phyloP scores from a whole-genome alignment of 768 basidiomycete species.

The Vishniacozyma victoriae region DNA sequence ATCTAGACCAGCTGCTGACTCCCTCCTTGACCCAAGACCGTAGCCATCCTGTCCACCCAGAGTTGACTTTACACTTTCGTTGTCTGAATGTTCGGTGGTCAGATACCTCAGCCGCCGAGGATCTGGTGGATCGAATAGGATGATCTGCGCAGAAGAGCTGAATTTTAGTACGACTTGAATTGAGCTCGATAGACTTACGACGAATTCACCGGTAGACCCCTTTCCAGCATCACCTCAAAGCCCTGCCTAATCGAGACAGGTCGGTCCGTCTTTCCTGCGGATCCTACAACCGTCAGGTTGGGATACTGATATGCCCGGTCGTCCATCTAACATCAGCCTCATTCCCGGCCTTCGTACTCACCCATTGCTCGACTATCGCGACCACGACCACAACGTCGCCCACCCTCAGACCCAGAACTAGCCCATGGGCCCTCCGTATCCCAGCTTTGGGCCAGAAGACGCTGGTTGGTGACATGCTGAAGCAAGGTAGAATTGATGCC shows the following conservation, averaged over 20 bases:
- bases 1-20: not conserved
- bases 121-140: conserved; percentile 58
- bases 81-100: not conserved
- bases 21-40: conserved; percentile 2
- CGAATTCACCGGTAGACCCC: too few relatives aligned
- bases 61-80: conserved; percentile 26
- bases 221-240: too few relatives aligned
- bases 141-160: conserved; percentile 30
- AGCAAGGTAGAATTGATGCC: too few relatives aligned
- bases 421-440: conserved; percentile 1
- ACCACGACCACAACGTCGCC: conserved; percentile 14
- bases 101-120: conserved; percentile 59
- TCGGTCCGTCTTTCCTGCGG: too few relatives aligned
- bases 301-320: too few relatives aligned
- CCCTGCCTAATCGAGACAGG: too few relatives aligned
- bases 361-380: conserved; percentile 18
- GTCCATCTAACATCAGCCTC: too few relatives aligned
- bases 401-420: conserved; percentile 19
- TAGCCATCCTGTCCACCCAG: conserved; percentile 16
- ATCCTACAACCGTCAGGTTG: too few relatives aligned
- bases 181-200: too few relatives aligned
- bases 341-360: too few relatives aligned
- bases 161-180: not conserved
- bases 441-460: conserved; percentile 24
- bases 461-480: too few relatives aligned